phyloP scores from a whole-genome alignment of 768 basidiomycete genomes.

The Tulasnella calospora region DNA sequence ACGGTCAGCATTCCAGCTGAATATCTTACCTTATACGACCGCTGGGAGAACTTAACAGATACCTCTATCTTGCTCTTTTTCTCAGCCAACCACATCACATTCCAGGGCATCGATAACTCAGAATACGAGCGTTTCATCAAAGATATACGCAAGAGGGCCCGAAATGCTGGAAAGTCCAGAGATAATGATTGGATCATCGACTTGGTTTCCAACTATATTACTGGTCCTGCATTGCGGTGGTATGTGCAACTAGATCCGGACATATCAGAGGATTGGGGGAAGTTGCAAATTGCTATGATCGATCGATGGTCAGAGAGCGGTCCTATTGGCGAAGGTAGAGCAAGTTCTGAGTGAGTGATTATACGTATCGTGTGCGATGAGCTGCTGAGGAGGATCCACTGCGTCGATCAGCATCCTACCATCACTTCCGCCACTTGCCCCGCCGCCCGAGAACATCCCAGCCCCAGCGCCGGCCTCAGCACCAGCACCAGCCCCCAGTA shows the following conservation, averaged over 20 bases:
- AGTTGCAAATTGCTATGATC: constrained; percentile 3
- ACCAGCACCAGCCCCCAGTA: not conserved
- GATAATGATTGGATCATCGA: constrained; percentile 17
- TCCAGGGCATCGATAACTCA: not conserved
- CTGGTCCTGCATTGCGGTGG: not conserved
- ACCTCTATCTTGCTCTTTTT: not conserved
- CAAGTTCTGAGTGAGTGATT: no score
- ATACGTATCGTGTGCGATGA: no score
- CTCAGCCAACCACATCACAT: not conserved
- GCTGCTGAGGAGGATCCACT: no score
- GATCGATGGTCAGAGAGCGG: not conserved
- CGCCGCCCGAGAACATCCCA: not conserved
- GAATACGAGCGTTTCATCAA: constrained; percentile 10
- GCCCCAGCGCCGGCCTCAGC: no score
- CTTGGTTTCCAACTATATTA: not conserved
- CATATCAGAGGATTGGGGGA: constrained; percentile 1
- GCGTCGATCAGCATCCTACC: not conserved
- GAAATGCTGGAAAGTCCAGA: not conserved
- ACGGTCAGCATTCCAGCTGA: no score
- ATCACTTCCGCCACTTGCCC: no score
- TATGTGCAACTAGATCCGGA: not conserved
- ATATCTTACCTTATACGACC: no score
- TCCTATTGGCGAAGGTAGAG: not conserved
- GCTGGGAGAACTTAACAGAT: no score
- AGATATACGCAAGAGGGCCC: not conserved